Percentiles rank a stretch among this genome's conserved stretches.
phyloP scores from a whole-genome alignment of 23 red algal genomes.

The Gracilaria gracilis region DNA sequence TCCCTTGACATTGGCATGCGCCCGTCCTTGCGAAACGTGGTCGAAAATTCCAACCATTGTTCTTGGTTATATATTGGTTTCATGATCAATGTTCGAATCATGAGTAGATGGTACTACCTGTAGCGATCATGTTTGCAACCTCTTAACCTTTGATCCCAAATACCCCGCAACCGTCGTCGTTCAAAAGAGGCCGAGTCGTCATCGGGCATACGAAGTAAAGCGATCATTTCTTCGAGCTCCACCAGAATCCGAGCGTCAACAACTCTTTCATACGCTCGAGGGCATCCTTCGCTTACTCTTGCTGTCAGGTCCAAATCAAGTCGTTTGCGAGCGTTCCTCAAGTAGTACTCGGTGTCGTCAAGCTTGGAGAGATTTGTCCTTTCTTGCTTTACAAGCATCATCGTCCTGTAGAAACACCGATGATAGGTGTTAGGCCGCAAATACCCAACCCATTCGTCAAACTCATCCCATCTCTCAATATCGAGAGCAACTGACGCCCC shows the following conservation, averaged over 20 bases:
- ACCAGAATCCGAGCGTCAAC: constrained; percentile 86
- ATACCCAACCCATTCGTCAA: constrained; percentile 87
- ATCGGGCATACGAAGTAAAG: constrained; percentile 53
- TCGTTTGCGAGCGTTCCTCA: constrained; percentile 69
- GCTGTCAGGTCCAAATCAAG: constrained; percentile 88
- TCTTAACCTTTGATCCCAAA: constrained; percentile 84
- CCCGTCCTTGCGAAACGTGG: constrained; percentile 75
- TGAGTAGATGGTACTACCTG: constrained; percentile 91
- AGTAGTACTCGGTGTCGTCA: constrained; percentile 55
- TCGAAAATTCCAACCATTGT: constrained; percentile 88
- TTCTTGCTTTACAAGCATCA: constrained; percentile 72
- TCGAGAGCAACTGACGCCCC: constrained; percentile 85
- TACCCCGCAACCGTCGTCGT: constrained; percentile 50
- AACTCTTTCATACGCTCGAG: constrained; percentile 91
- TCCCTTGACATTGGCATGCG: constrained; percentile 91
- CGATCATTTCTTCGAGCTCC: constrained; percentile 91
- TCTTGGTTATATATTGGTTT: constrained; percentile 78
- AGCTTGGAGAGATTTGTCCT: constrained; percentile 36
- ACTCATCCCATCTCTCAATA: constrained; percentile 88
- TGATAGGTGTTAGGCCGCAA: constrained; percentile 53
- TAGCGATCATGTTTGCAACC: constrained; percentile 80
- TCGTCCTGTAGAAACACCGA: constrained; percentile 77
- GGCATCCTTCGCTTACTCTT: constrained; percentile 92
- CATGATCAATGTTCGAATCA: constrained; percentile 87
- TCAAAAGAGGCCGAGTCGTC: constrained; percentile 42